Percentiles rank a stretch among this genome's conserved stretches.
phyloP scores from a whole-genome alignment of 352 stramenopile species.

The Phytophthora megakarya region DNA sequence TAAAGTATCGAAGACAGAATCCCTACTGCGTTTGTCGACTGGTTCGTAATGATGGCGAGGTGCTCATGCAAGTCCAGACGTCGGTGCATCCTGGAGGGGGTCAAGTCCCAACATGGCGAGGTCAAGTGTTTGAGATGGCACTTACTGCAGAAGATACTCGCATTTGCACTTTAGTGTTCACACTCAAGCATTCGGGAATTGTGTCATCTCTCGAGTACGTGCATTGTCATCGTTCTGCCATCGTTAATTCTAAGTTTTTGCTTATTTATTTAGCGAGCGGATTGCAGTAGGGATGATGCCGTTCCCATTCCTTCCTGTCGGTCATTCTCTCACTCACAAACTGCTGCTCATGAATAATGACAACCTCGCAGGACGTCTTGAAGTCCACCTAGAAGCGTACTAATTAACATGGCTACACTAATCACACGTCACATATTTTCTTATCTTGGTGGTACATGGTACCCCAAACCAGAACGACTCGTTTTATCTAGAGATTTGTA shows the following conservation, averaged over 20 bases:
- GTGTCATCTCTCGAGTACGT: conserved; percentile 33
- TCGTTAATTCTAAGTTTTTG: background rate
- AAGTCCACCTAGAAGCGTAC: conserved; percentile 30
- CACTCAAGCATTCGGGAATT: conserved; percentile 31
- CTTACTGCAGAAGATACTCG: conserved; percentile 24
- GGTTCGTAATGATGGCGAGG: conserved; percentile 27
- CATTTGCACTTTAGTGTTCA: conserved; percentile 35
- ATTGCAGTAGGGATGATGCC: conserved; percentile 36
- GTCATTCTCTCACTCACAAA: conserved; percentile 27
- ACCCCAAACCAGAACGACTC: too few relatives aligned
- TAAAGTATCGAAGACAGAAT: conserved; percentile 26
- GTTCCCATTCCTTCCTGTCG: conserved; percentile 26
- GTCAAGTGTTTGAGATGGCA: conserved; percentile 34
- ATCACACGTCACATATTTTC: conserved; percentile 20
- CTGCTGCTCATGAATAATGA: conserved; percentile 36
- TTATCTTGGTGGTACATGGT: conserved; percentile 6
- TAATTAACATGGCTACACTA: conserved; percentile 30
- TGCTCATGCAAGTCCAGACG: conserved; percentile 28
- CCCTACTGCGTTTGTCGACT: conserved; percentile 37
- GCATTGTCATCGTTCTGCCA: background rate
- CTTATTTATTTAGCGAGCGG: conserved; percentile 19
- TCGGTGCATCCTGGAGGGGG: conserved; percentile 31
- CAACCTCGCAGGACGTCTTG: conserved; percentile 24
- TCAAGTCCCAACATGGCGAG: conserved; percentile 27
- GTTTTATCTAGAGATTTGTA: conserved; percentile 6